Percentiles rank a stretch among this genome's conserved stretches.
These are phyloP conservation scores for Sporothrix humicola DNA, from an alignment of 2,329 filamentous ascomycete genomes.

Conservation along the genomic window DNA sequence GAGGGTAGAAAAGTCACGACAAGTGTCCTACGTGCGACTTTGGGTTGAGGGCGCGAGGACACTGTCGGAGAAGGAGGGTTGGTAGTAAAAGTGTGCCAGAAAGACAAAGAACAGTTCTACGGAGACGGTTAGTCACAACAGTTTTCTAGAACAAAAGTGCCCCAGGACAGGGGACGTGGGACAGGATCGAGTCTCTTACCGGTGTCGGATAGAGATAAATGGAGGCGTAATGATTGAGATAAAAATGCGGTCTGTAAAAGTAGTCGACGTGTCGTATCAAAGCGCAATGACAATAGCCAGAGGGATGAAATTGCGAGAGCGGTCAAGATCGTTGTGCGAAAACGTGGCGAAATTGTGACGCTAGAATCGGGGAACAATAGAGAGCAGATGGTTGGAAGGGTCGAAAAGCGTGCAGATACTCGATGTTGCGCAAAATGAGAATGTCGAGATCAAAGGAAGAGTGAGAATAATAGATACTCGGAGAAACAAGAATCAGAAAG, in stretches of 20 bases:
- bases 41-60: background rate
- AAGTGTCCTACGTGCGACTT: background rate
- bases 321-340: constrained; percentile 7
- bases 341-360: constrained; percentile 10
- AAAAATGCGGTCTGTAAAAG: constrained; percentile 35
- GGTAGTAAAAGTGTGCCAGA: background rate
- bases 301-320: constrained; percentile 11
- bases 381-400: background rate
- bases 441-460: background rate
- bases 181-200: background rate
- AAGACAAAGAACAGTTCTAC: constrained; percentile 4
- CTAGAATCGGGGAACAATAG: background rate
- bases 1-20: background rate
- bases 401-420: background rate
- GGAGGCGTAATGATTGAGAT: background rate
- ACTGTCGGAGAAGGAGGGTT: background rate
- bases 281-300: background rate
- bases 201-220: background rate
- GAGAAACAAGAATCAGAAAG: constrained; percentile 17
- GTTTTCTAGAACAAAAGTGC: background rate
- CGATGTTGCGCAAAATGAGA: background rate
- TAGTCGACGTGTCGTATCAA: background rate
- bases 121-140: constrained; percentile 22
- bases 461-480: background rate
- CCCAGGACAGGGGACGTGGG: no score